Evolutionary conservation across 2,329 filamentous ascomycete genomes (phyloP), one percentile per base, ranked within the genome.

Genomic region (Microcera coccophila): DNA sequence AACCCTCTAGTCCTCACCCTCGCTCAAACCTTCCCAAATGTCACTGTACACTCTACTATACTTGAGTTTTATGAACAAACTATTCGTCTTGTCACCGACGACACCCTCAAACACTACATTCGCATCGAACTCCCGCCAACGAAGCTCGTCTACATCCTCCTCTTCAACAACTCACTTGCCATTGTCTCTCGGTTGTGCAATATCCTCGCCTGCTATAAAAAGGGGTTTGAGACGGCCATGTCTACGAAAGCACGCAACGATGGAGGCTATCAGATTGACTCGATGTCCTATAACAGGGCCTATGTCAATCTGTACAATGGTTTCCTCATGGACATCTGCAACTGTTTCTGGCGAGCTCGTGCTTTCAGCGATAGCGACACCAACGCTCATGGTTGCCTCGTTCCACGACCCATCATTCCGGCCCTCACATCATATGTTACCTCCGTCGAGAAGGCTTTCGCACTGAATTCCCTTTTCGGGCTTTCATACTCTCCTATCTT

Each of bases 291-390:
- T 48, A 72, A 80, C 20, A 72, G 77, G 32, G 66, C 72, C 22
- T 78, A 84, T 42, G 78, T 89, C 31, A 78, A 81, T 50, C 68
- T 76, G 18, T 90, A 93, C 68, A 95, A 95, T 61, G 84, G 84
- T 17, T 90, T 85, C 61, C 75, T 94, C 22, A 90, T 93, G 81
- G 89, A 95, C 60, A 76, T 90, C 22, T 90, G 87, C 70, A 94
- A 94, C 60, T 81, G 86, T 38, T 63, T 93, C 36, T 94, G 88
- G 88, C 79, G 87, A 8, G 78, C 79, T 17, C 79, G 83, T 11
- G 88, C 84, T 1, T 84, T 94, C 45, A 79, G 79, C 44, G 68
- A 69, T 11, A 69, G 71, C 2, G 86, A 91, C 50, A 67, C 75
- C n/a, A 82, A 82, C 55, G 73, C 79, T 2, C 71, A 74, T 40